phyloP scores from a whole-genome alignment of 2,329 filamentous ascomycete genomes.

The Diaporthe batatas region DNA sequence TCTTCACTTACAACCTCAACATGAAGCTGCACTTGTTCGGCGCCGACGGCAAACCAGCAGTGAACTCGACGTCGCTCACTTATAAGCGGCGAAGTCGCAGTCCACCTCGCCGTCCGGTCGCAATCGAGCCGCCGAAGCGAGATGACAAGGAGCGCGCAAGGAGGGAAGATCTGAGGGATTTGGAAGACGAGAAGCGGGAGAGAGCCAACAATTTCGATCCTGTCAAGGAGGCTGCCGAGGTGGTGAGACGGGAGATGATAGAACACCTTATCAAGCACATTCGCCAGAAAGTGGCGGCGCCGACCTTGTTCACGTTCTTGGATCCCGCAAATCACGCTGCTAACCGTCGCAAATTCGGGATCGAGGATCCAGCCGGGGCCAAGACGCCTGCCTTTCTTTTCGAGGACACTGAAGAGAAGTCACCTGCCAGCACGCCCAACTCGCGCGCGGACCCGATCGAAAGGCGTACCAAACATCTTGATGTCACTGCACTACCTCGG shows the following conservation, averaged over 20 bases:
- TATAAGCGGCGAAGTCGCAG: constrained; percentile 53
- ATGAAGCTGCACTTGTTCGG: constrained; percentile 80
- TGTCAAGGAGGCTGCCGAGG: constrained; percentile 84
- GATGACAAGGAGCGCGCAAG: constrained; percentile 75
- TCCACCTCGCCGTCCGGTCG: constrained; percentile 50
- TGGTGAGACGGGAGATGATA: constrained; percentile 83
- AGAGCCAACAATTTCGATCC: constrained; percentile 91
- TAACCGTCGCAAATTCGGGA: constrained; percentile 84
- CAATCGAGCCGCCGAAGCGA: constrained; percentile 65
- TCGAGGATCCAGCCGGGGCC: constrained; percentile 75
- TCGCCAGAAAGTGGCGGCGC: constrained; percentile 86
- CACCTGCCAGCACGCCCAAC: constrained; percentile 74
- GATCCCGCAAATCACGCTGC: constrained; percentile 83
- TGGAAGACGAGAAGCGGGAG: constrained; percentile 91
- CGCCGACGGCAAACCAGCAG: constrained; percentile 49
- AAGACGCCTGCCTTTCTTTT: constrained; percentile 66
- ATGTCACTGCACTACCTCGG: constrained; percentile 76
- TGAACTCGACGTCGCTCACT: constrained; percentile 45
- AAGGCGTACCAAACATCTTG: constrained; percentile 68
- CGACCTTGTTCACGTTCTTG: constrained; percentile 83
- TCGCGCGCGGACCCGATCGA: constrained; percentile 73
- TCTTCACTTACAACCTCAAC: constrained; percentile 93
- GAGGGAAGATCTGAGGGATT: constrained; percentile 82
- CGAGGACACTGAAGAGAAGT: constrained; percentile 72
- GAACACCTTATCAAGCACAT: constrained; percentile 92